Base-by-base conservation (phyloP, 2,329 filamentous ascomycete genomes). In the Cercospora berteroae region DNA sequence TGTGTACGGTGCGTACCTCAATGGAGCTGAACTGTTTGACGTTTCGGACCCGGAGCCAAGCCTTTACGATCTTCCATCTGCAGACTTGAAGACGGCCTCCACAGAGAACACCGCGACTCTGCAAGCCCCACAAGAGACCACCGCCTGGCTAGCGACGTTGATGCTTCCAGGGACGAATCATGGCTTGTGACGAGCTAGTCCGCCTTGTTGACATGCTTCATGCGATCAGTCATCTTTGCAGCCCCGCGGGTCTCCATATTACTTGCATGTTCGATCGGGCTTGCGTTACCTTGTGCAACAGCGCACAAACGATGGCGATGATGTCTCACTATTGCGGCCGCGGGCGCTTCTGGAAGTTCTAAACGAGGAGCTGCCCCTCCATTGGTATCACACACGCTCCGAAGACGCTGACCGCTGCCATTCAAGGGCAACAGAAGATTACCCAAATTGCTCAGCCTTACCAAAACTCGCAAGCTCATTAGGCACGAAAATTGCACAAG, bases 391-490 rank as follows among this genome's bases (percentile, higher is more conserved):
- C 18, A 62, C 48, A 50, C 27, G 25, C 39, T 20, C 27, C 44
- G 23, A 55, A 42, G 48, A 55, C 23, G 48, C 48, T 27, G 48
- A 55, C 23, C 13, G 23, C 48, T 25, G 23, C 23, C 48, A 1
- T 25, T 55, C 48, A 8, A 27, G 12, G 48, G 23, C 23, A 55
- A 18, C 23, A 55, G 48, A 55, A 16, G 36, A 57, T 64, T 29
- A 16, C 52, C 52, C 57, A 64, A 36, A 64, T 48, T 59, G 62
- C 58, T 62, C 64, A 66, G 64, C 64, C 64, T 59, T 66, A 57
- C 58, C 29, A 61, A 29, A 42, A 33, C 12, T 31, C 9, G 9
- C 42, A 25, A 60, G n/a, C 33, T 29, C 23, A 48, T 59, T 44
- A 57, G 52, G 25, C 33, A 48, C 29, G 42, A 50, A 60, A n/a